Conservation (phyloP, 768 basidiomycete species). For the Suillus bovinus region DNA sequence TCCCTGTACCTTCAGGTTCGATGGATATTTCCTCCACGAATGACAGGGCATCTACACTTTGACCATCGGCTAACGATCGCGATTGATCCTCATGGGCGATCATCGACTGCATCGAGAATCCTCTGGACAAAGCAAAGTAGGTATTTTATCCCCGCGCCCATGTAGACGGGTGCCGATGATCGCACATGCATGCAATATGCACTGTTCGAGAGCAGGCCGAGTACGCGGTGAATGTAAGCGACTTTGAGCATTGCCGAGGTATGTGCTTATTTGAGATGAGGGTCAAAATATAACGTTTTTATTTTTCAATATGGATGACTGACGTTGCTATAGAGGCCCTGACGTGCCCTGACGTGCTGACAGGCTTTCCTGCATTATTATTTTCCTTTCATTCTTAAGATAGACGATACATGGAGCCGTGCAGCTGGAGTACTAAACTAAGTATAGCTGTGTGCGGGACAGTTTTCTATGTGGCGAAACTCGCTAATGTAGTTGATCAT, state of each 20-base stretch:
- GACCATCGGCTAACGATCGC: slow-evolving; percentile 42
- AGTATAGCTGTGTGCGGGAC: no score
- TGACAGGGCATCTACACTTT: slow-evolving; percentile 44
- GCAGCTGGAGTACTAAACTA: no score
- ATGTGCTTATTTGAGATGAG: not conserved
- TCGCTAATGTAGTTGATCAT: no score
- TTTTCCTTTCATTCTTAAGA: no score
- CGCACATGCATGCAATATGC: not conserved
- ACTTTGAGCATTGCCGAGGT: not conserved
- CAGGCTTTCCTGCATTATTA: not conserved
- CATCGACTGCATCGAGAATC: not conserved
- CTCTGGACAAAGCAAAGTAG: not conserved
- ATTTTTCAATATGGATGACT: not conserved
- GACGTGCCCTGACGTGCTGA: not conserved
- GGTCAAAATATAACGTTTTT: not conserved
- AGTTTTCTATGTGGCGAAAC: no score
- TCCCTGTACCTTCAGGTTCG: slow-evolving; percentile 36
- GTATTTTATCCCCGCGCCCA: not conserved
- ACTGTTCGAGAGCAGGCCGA: not conserved
- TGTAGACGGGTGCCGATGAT: not conserved
- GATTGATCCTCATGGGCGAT: slow-evolving; percentile 20
- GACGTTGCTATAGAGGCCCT: not conserved
- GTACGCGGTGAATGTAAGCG: not conserved
- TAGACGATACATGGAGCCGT: not conserved
- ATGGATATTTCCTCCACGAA: slow-evolving; percentile 39